Percentiles rank a stretch among this genome's conserved stretches.
Conservation (phyloP, 1,284 basidiomycete genomes). For the Bondarzewia mesenterica region DNA sequence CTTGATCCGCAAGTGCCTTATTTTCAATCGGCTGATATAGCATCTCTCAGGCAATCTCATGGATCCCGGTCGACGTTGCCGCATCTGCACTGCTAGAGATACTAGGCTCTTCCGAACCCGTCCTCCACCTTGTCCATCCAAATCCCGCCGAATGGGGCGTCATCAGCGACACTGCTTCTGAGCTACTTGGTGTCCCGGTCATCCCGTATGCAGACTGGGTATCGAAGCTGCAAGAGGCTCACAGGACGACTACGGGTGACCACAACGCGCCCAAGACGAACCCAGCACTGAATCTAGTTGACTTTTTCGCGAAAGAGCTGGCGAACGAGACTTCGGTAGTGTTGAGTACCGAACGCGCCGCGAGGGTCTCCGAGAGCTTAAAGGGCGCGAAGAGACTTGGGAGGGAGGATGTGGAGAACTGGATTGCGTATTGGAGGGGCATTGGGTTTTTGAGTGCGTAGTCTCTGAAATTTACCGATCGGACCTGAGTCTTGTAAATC, state of each 20-base stretch:
- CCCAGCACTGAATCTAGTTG: not conserved
- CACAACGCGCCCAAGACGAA: not conserved
- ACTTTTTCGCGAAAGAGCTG: not conserved
- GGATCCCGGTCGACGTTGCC: no score
- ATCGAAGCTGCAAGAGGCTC: no score
- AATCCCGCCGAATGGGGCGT: no score
- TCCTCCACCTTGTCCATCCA: no score
- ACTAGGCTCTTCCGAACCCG: no score
- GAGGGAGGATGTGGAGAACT: not conserved
- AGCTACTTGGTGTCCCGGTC: no score
- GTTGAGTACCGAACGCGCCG: not conserved
- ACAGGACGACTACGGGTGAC: no score
- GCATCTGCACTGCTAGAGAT: no score
- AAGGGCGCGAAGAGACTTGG: not conserved
- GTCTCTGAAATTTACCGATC: no score
- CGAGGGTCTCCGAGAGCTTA: constrained; percentile 7
- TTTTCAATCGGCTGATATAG: constrained; percentile 11
- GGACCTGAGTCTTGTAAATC: no score
- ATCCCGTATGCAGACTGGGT: no score
- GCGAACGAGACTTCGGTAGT: not conserved
- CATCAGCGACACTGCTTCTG: no score
- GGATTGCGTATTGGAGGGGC: not conserved
- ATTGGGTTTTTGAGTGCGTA: not conserved
- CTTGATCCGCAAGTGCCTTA: not conserved
- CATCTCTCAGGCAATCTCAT: not conserved